Conservation (phyloP, 2,329 filamentous ascomycete species). For the Falciphora oryzae region DNA sequence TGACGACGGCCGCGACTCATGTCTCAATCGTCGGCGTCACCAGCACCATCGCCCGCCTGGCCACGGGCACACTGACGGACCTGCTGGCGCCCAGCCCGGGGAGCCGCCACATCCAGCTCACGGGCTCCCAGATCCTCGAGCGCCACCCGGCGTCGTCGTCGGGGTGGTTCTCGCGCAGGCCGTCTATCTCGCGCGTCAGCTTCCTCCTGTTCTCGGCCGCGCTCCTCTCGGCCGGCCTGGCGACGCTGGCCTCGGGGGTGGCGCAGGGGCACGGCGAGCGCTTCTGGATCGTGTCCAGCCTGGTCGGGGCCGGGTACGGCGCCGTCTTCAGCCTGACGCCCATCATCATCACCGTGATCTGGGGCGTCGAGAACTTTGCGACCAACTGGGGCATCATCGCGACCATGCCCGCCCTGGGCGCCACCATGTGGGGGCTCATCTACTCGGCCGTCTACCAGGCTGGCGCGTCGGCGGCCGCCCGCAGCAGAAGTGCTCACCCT, state of each 20-base stretch:
- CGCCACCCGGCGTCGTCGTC: conserved; percentile 10
- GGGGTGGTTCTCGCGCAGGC: conserved; percentile 30
- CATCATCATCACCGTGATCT: conserved; percentile 92
- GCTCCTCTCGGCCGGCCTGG: conserved; percentile 68
- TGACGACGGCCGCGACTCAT: conserved; percentile 73
- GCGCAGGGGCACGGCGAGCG: conserved; percentile 69
- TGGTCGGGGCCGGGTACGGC: conserved; percentile 88
- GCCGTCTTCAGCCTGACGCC: conserved; percentile 85
- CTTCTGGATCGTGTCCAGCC: conserved; percentile 79
- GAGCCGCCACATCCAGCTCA: conserved; percentile 50
- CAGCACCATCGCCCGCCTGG: conserved; percentile 82
- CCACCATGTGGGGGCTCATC: conserved; percentile 84
- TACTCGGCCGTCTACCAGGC: conserved; percentile 77
- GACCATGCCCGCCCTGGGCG: conserved; percentile 82
- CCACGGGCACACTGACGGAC: conserved; percentile 85
- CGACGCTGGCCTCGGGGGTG: conserved; percentile 69
- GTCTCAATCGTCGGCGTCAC: conserved; percentile 89
- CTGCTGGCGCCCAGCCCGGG: conserved; percentile 67
- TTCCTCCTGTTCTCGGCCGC: conserved; percentile 74
- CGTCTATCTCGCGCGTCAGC: conserved; percentile 68
- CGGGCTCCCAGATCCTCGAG: conserved; percentile 18
- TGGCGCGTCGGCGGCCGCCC: conserved; percentile 27
- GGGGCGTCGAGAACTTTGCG: conserved; percentile 97
- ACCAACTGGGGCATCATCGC: conserved; percentile 97
- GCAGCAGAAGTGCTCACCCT: no score